A percentile compares a stretch with the other conserved stretches of the same genome.
phyloP scores from a whole-genome alignment of 2,329 filamentous ascomycete species.

The Calonectria crousiana region DNA sequence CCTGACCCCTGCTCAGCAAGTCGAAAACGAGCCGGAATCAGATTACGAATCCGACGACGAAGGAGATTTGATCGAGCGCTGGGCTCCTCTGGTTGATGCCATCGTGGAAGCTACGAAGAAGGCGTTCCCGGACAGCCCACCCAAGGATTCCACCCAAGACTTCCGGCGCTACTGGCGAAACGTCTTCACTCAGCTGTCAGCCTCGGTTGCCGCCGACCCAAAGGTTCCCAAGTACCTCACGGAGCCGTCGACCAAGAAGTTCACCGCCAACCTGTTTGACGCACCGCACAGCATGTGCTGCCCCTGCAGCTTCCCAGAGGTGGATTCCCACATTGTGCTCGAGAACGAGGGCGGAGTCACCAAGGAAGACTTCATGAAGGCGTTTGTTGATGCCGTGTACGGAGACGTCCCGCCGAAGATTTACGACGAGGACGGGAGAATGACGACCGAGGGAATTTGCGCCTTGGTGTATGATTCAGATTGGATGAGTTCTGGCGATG shows the following conservation, averaged over 20 bases:
- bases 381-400: conserved; percentile 12
- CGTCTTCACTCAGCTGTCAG: conserved; percentile 1
- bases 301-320: conserved; percentile 17
- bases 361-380: conserved; percentile 18
- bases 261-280: conserved; percentile 17
- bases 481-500: conserved; percentile 17
- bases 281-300: neutral
- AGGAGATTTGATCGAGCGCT: conserved; percentile 3
- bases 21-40: neutral
- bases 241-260: conserved; percentile 1
- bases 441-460: neutral
- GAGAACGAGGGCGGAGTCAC: conserved; percentile 21
- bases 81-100: conserved; percentile 1
- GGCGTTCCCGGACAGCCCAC: conserved; percentile 7
- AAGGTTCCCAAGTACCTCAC: conserved; percentile 18
- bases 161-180: conserved; percentile 23
- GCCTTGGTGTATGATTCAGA: neutral
- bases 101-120: neutral
- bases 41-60: neutral
- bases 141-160: neutral
- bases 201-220: neutral
- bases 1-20: neutral
- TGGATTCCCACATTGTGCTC: conserved; percentile 9
- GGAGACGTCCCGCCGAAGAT: conserved; percentile 14
- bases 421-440: neutral